Base-by-base conservation (phyloP, 805 yeast species). In the Yamadazyma olivae region DNA sequence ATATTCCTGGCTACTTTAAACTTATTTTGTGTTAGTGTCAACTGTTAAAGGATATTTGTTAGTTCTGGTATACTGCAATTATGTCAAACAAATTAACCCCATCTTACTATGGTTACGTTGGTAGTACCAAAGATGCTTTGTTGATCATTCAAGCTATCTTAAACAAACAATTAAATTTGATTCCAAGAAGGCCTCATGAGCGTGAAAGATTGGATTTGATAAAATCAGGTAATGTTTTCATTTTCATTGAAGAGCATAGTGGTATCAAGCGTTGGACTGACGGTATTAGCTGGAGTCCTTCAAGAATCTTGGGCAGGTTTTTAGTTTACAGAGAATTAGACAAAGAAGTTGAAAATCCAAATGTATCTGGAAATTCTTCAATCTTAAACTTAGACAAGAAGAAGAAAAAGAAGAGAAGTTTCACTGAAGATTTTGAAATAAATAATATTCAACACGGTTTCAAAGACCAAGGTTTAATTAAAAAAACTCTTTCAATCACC, bases 201-300 rank as follows among this genome's bases (percentile, higher is more conserved):
- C 66, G 77, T 16, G 96, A 89, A 59, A 68, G 95, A 13, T 51
- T 71, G 1, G 58, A 61, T 3, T 64, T 87, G 33, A 87, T 90
- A 22, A 64, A 70, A 36, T 79, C 88, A 7, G 96, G 96, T 0
- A 78, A 79, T 46, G 79, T 88, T 1, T 89, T 90, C 59, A 87
- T 91, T 1, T 89, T 90, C 52, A 75, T 83, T 32, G 96, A 90
- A 57, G 87, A 83, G 46, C 67, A 74, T 9, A 79, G 90, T 0
- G 89, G 91, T 3, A 89, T 90, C 41, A 85, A 84, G 54, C 70
- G 98, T 40, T 90, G 98, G 98, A 90, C 98, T 1, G 98, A 90
- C 53, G 96, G 96, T n/a, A 76, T 86, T 10, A 70, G 90, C 10
- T 90, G 98, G 98, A 79, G 90, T 2, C 96, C 97, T 0, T 83